Base-by-base conservation (phyloP, 495 filamentous ascomycete species). In the Daldinia childiae region DNA sequence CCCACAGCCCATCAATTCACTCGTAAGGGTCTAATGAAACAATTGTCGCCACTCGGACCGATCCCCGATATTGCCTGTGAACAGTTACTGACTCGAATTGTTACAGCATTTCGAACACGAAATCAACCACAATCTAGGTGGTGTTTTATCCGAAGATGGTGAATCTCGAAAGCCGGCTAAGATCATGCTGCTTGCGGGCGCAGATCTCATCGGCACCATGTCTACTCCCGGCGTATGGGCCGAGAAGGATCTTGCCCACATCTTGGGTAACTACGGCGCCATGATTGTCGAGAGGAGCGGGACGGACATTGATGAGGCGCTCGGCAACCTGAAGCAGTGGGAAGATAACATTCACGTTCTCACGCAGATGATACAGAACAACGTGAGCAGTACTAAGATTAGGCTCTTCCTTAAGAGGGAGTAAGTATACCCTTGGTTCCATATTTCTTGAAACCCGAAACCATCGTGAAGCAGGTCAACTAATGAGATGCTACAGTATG, bases 241-340 rank as follows among this genome's bases (percentile, higher is more conserved):
- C 41, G 83, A 90, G 51, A 86, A 89, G 61, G 94, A 98, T 85
- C 80, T 98, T 54, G 88, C 93, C 73, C 90, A 94, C 62, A 97
- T 97, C 71, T 84, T 98, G n/a, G 89, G 92, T 43, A 83, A 87
- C 77, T 97, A 92, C 76, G 94, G 94, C 26, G 89, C 91, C 9
- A 97, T 97, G 80, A 93, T 97, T 66, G 88, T 98, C 51, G 93
- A 98, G 79, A 90, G 94, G 41, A 89, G 87, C 43, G 94, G 94
- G n/a, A 95, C 93, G 17, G 92, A 95, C 71, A 90, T 95, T 64
- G 91, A 94, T 66, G 91, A 94, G 71, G 93, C 93, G 3, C 82
- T 95, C 21, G 88, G 90, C 27, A 88, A 85, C 51, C 82, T 97
- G 45, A 88, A 92, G 74, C 88, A 89, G 36, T 89, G 83, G 77